phyloP scores from a whole-genome alignment of 257 asterid species.

The Ehretia macrophylla region DNA sequence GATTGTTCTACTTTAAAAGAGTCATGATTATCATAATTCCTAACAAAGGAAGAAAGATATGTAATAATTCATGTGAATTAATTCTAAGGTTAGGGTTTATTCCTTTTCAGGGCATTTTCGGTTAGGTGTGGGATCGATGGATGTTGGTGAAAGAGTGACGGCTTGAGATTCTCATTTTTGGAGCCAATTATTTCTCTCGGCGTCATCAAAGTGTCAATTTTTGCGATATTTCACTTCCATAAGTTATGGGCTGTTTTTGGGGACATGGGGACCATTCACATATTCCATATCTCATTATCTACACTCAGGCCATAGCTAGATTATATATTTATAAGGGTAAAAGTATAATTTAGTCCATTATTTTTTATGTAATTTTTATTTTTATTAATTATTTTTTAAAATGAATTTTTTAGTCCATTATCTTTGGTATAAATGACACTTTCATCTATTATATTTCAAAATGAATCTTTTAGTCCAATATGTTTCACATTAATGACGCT shows the following conservation, averaged over 20 bases:
- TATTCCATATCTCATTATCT: background rate
- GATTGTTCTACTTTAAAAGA: conserved; percentile 6
- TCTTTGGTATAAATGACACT: too few relatives aligned
- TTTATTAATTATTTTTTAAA: too few relatives aligned
- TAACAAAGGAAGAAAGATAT: conserved; percentile 6
- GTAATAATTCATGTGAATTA: conserved; percentile 5
- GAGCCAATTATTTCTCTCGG: conserved; percentile 33
- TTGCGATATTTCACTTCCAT: conserved; percentile 22
- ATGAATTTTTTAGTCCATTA: too few relatives aligned
- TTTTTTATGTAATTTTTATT: too few relatives aligned
- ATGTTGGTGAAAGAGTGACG: conserved; percentile 56
- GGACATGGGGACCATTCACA: conserved; percentile 13
- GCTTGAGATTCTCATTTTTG: conserved; percentile 27
- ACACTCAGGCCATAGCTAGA: background rate
- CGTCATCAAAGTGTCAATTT: conserved; percentile 14
- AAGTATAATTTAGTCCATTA: too few relatives aligned
- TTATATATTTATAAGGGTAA: too few relatives aligned
- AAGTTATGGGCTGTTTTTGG: conserved; percentile 21
- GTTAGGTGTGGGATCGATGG: conserved; percentile 10
- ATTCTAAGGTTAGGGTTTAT: conserved; percentile 22
- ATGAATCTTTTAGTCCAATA: too few relatives aligned
- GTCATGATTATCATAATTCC: conserved; percentile 1
- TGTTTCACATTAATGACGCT: too few relatives aligned
- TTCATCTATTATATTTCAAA: too few relatives aligned
- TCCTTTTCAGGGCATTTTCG: background rate